Conservation (phyloP, 2,329 filamentous ascomycete genomes). For the Magnaporthales sp. region DNA sequence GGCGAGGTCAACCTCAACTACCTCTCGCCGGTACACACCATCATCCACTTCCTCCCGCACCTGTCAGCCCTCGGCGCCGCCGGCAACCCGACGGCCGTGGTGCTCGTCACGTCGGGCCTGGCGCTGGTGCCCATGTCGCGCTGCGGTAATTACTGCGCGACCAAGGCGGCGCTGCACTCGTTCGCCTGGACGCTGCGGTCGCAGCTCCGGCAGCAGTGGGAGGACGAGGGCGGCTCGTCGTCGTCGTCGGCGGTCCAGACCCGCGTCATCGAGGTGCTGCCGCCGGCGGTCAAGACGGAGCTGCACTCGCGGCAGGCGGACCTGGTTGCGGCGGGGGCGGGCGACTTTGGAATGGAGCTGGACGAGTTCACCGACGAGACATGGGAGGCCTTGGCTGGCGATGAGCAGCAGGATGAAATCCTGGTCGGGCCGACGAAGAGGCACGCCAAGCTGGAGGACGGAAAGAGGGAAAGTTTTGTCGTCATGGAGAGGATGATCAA, state of each 20-base stretch:
- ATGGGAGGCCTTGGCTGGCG: conserved; percentile 30
- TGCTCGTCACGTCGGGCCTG: conserved; percentile 21
- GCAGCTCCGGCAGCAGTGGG: conserved; percentile 21
- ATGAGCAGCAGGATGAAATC: conserved; percentile 26
- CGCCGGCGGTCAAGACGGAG: conserved; percentile 37
- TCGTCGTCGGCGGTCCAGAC: conserved; percentile 21
- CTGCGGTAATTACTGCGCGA: conserved; percentile 42
- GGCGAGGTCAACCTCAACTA: conserved; percentile 12
- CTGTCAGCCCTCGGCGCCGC: conserved; percentile 25
- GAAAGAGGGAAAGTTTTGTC: conserved; percentile 11
- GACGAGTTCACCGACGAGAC: conserved; percentile 28
- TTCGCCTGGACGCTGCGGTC: conserved; percentile 18
- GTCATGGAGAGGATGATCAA: conserved; percentile 6
- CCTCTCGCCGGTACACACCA: conserved; percentile 15
- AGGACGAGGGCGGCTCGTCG: background rate
- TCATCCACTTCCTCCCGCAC: conserved; percentile 14
- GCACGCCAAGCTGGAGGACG: conserved; percentile 12
- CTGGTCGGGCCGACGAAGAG: conserved; percentile 9
- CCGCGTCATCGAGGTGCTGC: conserved; percentile 38
- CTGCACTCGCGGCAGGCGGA: conserved; percentile 33
- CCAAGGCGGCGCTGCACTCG: conserved; percentile 42
- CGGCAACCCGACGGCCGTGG: conserved; percentile 10
- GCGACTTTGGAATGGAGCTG: conserved; percentile 19
- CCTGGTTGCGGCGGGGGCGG: conserved; percentile 21
- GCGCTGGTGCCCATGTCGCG: conserved; percentile 35